phyloP scores from a whole-genome alignment of 495 filamentous ascomycete genomes.

The Aspergillus incahuasiensis region DNA sequence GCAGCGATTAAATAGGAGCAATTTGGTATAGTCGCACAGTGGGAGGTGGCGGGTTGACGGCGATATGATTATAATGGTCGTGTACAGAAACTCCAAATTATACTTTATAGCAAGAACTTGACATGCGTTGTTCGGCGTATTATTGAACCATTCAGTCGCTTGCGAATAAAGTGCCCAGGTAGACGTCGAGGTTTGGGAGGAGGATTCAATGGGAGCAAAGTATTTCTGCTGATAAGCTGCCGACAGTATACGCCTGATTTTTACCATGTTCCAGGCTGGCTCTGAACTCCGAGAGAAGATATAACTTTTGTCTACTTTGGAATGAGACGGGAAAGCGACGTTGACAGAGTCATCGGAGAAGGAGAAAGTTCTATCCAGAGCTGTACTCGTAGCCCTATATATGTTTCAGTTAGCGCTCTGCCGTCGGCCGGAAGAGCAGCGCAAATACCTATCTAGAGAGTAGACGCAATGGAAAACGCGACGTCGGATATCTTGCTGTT shows the following conservation, averaged over 20 bases:
- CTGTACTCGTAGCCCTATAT: slow-evolving; percentile 70
- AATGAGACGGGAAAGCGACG: slow-evolving; percentile 52
- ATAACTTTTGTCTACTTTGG: slow-evolving; percentile 36
- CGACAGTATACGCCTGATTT: slow-evolving; percentile 73
- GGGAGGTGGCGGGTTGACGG: slow-evolving; percentile 63
- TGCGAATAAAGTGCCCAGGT: slow-evolving; percentile 60
- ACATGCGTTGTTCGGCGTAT: slow-evolving; percentile 54
- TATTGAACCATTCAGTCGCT: slow-evolving; percentile 62
- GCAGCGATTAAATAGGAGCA: slow-evolving; percentile 76
- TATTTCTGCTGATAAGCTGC: slow-evolving; percentile 78
- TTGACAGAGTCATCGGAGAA: slow-evolving; percentile 85
- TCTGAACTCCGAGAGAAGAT: slow-evolving; percentile 48
- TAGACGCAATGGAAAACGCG: slow-evolving; percentile 85
- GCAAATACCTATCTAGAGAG: slow-evolving; percentile 63
- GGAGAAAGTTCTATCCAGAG: slow-evolving; percentile 75
- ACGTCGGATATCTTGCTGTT: slow-evolving; percentile 68
- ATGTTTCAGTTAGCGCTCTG: not conserved
- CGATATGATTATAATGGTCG: slow-evolving; percentile 76
- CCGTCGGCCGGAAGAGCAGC: not conserved
- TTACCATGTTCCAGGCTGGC: slow-evolving; percentile 60
- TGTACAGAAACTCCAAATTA: slow-evolving; percentile 77
- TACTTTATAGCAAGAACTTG: slow-evolving; percentile 62
- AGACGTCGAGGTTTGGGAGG: slow-evolving; percentile 54
- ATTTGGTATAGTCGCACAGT: slow-evolving; percentile 61
- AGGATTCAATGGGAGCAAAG: slow-evolving; percentile 59